A percentile compares a stretch with the other conserved stretches of the same genome.
phyloP scores from a whole-genome alignment of 176 grass and related monocot genomes.

The Rhynchospora tenuis region DNA sequence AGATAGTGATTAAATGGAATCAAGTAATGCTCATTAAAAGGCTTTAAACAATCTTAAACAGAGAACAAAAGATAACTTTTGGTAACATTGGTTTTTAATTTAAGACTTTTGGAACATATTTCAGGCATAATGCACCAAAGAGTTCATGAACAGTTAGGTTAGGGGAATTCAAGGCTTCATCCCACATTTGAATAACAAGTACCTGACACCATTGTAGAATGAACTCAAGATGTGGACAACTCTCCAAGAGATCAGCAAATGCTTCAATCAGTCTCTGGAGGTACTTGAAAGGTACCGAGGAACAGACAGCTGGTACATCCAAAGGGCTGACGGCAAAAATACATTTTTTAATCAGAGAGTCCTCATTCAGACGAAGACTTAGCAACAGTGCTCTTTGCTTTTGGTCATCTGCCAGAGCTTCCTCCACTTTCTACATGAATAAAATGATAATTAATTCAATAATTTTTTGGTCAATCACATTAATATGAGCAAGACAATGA shows the following conservation, averaged over 20 bases:
- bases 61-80: background rate
- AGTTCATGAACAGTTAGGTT: background rate
- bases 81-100: background rate
- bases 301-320: conserved; percentile 49
- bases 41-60: background rate
- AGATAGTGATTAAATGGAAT: background rate
- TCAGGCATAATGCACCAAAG: background rate
- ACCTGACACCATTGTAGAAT: conserved; percentile 90
- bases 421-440: conserved; percentile 76
- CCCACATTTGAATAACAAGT: background rate
- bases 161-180: background rate
- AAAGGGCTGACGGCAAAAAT: conserved; percentile 77
- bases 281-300: conserved; percentile 62
- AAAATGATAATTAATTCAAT: background rate
- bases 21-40: background rate
- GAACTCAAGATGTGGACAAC: conserved; percentile 89
- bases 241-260: conserved; percentile 77
- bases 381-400: conserved; percentile 78
- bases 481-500: background rate
- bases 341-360: conserved; percentile 86
- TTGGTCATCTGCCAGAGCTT: conserved; percentile 69
- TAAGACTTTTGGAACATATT: background rate
- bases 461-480: background rate
- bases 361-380: conserved; percentile 81
- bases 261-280: conserved; percentile 82